Evolutionary conservation across 1,139 yeast species (phyloP).

Genomic region (Blastobotrys serpentis): DNA sequence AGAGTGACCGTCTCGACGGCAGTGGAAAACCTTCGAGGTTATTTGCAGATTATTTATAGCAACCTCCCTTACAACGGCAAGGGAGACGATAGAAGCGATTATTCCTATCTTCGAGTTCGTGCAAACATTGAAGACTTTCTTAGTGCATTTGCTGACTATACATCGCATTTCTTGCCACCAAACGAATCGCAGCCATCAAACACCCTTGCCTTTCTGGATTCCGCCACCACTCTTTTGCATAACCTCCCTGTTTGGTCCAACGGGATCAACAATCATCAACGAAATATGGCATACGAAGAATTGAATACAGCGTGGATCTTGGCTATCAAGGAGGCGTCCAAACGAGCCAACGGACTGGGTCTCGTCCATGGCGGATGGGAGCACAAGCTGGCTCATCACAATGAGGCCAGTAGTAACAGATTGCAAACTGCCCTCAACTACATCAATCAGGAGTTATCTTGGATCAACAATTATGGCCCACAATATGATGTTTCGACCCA

Average conservation of each 20-base stretch:
- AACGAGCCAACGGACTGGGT: constrained; percentile 39
- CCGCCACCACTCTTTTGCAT: constrained; percentile 62
- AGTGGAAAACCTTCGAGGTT: constrained; percentile 49
- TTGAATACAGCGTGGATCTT: constrained; percentile 74
- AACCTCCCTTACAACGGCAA: constrained; percentile 70
- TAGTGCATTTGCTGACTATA: constrained; percentile 74
- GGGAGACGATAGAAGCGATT: constrained; percentile 64
- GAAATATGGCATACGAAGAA: constrained; percentile 74
- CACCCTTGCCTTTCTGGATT: constrained; percentile 66
- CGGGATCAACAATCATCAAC: constrained; percentile 70
- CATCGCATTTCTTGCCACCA: constrained; percentile 78
- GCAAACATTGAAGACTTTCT: constrained; percentile 73
- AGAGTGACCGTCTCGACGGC: constrained; percentile 56
- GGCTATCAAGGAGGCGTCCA: constrained; percentile 51
- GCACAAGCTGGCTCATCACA: constrained; percentile 56
- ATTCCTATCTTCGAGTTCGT: constrained; percentile 82
- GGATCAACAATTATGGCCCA: constrained; percentile 22
- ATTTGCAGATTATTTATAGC: constrained; percentile 47
- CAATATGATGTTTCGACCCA: neutral
- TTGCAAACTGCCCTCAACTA: constrained; percentile 28
- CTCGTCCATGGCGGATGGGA: constrained; percentile 54
- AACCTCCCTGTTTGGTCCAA: constrained; percentile 72
- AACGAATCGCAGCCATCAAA: constrained; percentile 55
- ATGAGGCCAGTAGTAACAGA: constrained; percentile 50
- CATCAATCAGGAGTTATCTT: constrained; percentile 28